Evolutionary conservation across 2,329 filamentous ascomycete species (phyloP), one percentile per base, ranked within the genome.

Genomic region (Xylariaceae sp.): DNA sequence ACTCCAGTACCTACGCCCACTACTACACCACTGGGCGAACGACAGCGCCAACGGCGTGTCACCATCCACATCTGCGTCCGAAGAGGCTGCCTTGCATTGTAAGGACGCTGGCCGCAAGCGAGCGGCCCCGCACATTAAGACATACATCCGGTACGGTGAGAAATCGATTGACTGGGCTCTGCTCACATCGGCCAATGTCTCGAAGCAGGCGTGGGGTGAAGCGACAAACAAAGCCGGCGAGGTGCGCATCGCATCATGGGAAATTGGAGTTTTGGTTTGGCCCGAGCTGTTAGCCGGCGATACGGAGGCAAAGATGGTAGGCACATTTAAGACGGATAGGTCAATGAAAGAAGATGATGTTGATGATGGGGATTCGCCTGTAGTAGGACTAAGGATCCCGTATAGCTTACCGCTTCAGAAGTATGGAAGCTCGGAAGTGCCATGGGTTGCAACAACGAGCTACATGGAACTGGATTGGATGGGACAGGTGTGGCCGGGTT

Each of bases 91-190:
- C 3, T 36, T 14, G 17, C 9, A 37, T 16, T 40, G 14, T 1
- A 69, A 68, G 5, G 79, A 88, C 58, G 83, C 84, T 7, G 86
- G 87, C 1, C 79, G 90, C 51, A 79, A 84, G 44, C 80, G 85
- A 26, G 92, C 91, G 16, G 91, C 91, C 1, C 92, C 92, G 0
- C 92, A 96, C 65, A 90, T 96, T 70, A 96, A 96, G 72, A 96
- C 92, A 0, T 96, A 95, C 67, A 86, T 93, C 40, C 85, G 90
- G 4, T 92, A 82, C 63, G 74, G 77, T 50, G 63, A 71, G n/a
- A 68, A 76, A 16, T 70, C 67, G 0, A 87, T 96, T 34, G 90
- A 95, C 68, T 96, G 92, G 93, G 91, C 90, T 1, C 79, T 96
- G 62, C 72, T 96, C 2, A 96, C 91, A 0, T 95, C 90, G n/a